Evolutionary conservation across 2,329 filamentous ascomycete genomes (phyloP), one percentile per base, ranked within the genome.

Genomic region (Alternaria alternata): DNA sequence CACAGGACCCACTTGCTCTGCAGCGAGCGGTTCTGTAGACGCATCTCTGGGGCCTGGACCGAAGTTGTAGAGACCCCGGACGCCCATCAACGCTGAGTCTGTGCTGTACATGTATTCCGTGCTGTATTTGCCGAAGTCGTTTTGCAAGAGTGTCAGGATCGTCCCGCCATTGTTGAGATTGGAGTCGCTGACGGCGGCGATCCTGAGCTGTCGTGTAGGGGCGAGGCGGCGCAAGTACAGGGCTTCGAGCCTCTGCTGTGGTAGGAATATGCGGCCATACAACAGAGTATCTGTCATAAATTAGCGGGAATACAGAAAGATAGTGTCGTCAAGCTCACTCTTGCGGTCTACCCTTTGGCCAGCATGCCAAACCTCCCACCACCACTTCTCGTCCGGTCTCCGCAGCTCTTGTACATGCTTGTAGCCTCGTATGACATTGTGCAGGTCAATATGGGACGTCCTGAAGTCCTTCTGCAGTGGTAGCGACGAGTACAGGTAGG

Each of bases 41-140:
- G 65, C 69, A 28, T 65, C 62, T 55, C 82, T 79, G 8, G 87
- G 86, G 65, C 94, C 91, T 18, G 88, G 86, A 14, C 94, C 94
- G 75, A 97, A 98, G 77, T 99, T 98, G 83, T 97, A 99, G 1
- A 99, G 83, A 0, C 93, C 95, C 26, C 94, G 87, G 62, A 96
- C 81, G 14, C 95, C 95, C 67, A 99, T 84, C 9, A 99, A 83
- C 0, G 93, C 92, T 30, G 94, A 96, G 72, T 98, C 95, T 0
- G 94, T 96, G 51, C 93, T 97, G 65, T 93, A 94, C 24, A 99
- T 85, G 24, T 93, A 94, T 75, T 99, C 95, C 0, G 94, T 86
- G 56, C 90, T 93, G 79, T 94, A 98, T 71, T 91, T 92, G 26
- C 93, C 93, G 20, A 89, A 87, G 77, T 98, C 93, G 70, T 94